Percentiles rank a stretch among this genome's conserved stretches.
These are phyloP conservation scores for Phytophthora pini DNA, from an alignment of 352 stramenopile genomes.

Conservation along the genomic window DNA sequence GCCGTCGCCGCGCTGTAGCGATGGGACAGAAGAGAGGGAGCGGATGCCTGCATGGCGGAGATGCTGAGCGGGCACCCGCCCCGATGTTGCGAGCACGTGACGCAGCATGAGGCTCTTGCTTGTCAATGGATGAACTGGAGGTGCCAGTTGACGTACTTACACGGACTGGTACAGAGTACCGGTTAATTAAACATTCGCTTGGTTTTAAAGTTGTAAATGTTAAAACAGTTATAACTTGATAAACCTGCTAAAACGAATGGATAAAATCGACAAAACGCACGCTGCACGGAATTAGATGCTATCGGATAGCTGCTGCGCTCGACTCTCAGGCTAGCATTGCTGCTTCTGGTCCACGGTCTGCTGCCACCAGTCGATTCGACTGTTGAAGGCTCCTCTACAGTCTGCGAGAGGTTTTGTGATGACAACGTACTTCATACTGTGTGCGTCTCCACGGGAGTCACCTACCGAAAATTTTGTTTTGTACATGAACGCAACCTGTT, in stretches of 20 bases:
- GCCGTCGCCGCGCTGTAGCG: constrained; percentile 53
- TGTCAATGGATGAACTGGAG: constrained; percentile 1
- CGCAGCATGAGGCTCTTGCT: constrained; percentile 34
- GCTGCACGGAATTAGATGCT: too few species aligned
- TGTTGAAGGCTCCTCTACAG: constrained; percentile 3
- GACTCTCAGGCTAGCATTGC: too few species aligned
- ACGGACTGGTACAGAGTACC: too few species aligned
- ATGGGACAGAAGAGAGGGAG: constrained; percentile 7
- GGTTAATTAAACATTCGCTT: not conserved
- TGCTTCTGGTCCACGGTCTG: too few species aligned
- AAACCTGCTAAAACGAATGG: too few species aligned
- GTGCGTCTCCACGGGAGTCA: constrained; percentile 42
- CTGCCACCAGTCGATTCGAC: too few species aligned
- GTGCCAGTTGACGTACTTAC: not conserved
- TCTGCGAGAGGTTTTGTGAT: constrained; percentile 2
- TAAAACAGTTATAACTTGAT: too few species aligned
- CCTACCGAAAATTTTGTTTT: constrained; percentile 39
- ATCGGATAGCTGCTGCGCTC: too few species aligned
- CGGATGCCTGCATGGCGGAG: not conserved
- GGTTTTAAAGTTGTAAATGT: too few species aligned
- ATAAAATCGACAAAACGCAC: too few species aligned
- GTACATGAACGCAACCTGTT: constrained; percentile 44
- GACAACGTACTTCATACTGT: constrained; percentile 5
- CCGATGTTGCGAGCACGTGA: constrained; percentile 21
- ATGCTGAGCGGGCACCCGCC: constrained; percentile 1